Evolutionary conservation across 2,329 filamentous ascomycete species (phyloP).

Genomic region (Gnomoniopsis smithogilvyi): DNA sequence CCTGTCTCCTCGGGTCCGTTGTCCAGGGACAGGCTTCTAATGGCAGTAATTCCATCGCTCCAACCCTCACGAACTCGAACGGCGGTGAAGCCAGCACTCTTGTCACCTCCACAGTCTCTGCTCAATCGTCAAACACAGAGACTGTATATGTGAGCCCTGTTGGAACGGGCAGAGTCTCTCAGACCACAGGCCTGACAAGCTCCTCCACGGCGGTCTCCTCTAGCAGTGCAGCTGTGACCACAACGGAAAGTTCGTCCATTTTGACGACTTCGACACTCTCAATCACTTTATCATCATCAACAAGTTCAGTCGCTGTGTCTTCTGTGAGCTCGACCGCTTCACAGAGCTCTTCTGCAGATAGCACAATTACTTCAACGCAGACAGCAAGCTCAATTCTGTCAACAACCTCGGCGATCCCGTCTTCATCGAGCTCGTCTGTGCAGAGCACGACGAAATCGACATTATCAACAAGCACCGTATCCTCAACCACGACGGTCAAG

Average conservation of each 20-base stretch:
- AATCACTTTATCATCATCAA: background rate
- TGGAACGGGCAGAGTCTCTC: background rate
- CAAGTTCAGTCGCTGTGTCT: background rate
- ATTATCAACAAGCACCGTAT: background rate
- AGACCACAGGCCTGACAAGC: background rate
- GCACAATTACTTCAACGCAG: background rate
- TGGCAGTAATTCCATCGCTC: constrained; percentile 15
- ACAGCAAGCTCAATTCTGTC: constrained; percentile 1
- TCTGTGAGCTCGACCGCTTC: no score
- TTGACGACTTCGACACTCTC: background rate
- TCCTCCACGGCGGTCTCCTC: background rate
- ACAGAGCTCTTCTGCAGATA: background rate
- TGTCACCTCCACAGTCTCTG: constrained; percentile 63
- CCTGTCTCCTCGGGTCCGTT: constrained; percentile 37
- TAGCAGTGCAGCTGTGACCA: background rate
- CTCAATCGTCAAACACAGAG: constrained; percentile 26
- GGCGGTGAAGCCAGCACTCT: constrained; percentile 64
- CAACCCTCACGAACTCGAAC: constrained; percentile 65
- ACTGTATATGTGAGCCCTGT: background rate
- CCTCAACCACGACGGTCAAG: background rate
- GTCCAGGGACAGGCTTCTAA: constrained; percentile 20
- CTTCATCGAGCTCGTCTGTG: background rate
- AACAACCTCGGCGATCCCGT: background rate
- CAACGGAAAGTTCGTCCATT: background rate
- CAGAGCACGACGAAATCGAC: background rate